Percentiles rank a stretch among this genome's conserved stretches.
These are phyloP conservation scores for Cephalotrichum gorgonifer DNA, from an alignment of 2,329 filamentous ascomycete genomes.

Conservation along the genomic window DNA sequence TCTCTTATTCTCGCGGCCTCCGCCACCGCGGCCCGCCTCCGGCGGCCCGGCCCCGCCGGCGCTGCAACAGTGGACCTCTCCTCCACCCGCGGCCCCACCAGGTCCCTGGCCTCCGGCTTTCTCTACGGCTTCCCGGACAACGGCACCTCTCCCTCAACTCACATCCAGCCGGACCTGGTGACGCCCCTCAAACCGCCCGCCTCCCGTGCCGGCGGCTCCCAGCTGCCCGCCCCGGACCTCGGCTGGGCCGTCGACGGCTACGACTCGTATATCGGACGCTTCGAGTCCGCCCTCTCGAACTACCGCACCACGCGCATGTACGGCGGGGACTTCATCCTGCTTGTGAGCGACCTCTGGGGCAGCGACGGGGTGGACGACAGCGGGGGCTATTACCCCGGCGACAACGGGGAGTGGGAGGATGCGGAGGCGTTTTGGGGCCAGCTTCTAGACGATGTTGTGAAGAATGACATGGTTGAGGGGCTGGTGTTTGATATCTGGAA, in stretches of 20 bases:
- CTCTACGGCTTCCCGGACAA: not conserved
- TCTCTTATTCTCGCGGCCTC: not conserved
- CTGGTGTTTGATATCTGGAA: conserved; percentile 43
- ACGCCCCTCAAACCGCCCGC: not conserved
- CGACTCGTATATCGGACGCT: conserved; percentile 15
- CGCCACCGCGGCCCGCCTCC: not conserved
- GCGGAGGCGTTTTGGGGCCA: conserved; percentile 31
- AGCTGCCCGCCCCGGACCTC: not conserved
- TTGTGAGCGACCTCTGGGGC: conserved; percentile 36
- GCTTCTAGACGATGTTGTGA: conserved; percentile 24
- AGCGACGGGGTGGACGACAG: conserved; percentile 29
- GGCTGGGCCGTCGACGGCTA: not conserved
- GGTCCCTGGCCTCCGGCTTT: not conserved
- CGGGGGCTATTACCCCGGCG: conserved; percentile 30
- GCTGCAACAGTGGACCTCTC: not conserved
- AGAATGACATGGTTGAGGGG: conserved; percentile 22
- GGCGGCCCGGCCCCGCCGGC: too few relatives aligned
- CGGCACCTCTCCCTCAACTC: not conserved
- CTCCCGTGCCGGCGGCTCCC: not conserved
- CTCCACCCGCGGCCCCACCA: not conserved
- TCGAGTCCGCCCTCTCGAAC: conserved; percentile 31
- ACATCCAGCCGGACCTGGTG: not conserved
- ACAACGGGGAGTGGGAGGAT: conserved; percentile 34
- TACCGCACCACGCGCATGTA: conserved; percentile 31
- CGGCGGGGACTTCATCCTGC: conserved; percentile 31